Evolutionary conservation across 148 eudicot genomes (phyloP).

Genomic region (Arctostaphylos glauca): DNA sequence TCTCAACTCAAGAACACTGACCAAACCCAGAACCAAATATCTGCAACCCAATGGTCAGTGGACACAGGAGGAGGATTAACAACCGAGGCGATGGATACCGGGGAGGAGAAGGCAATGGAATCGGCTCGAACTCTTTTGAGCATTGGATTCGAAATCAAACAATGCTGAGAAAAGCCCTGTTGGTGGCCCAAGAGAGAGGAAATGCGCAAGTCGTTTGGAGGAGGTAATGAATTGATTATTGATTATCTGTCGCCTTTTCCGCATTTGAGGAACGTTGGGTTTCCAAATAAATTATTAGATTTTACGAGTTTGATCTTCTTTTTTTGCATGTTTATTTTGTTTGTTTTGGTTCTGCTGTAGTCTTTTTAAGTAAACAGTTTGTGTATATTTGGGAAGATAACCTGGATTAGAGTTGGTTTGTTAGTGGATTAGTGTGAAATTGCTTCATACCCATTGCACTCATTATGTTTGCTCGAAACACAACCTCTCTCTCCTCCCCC

Average conservation of each 20-base stretch:
- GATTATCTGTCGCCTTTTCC: not conserved
- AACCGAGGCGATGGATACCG: slow-evolving; percentile 28
- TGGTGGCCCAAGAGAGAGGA: not conserved
- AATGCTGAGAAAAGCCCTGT: slow-evolving; percentile 26
- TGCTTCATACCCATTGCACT: not conserved
- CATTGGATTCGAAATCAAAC: slow-evolving; percentile 71
- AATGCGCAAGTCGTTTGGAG: not conserved
- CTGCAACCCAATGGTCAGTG: slow-evolving; percentile 33
- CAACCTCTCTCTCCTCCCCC: not conserved
- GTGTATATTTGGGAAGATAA: slow-evolving; percentile 13
- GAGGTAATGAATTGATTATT: not conserved
- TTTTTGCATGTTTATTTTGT: not conserved
- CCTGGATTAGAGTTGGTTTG: not conserved
- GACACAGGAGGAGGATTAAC: slow-evolving; percentile 28
- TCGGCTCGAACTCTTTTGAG: slow-evolving; percentile 55
- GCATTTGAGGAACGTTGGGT: not conserved
- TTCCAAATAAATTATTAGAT: slow-evolving; percentile 1
- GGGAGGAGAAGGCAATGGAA: slow-evolving; percentile 44
- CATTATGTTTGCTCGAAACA: not conserved
- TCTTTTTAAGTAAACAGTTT: not conserved
- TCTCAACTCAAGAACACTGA: slow-evolving; percentile 25
- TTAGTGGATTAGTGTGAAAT: slow-evolving; percentile 8
- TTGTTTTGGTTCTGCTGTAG: slow-evolving; percentile 12
- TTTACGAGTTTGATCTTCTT: not conserved
- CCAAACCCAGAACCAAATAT: slow-evolving; percentile 17